Conservation (phyloP, 495 filamentous ascomycete genomes). For the Evansstolkia leycettana region DNA sequence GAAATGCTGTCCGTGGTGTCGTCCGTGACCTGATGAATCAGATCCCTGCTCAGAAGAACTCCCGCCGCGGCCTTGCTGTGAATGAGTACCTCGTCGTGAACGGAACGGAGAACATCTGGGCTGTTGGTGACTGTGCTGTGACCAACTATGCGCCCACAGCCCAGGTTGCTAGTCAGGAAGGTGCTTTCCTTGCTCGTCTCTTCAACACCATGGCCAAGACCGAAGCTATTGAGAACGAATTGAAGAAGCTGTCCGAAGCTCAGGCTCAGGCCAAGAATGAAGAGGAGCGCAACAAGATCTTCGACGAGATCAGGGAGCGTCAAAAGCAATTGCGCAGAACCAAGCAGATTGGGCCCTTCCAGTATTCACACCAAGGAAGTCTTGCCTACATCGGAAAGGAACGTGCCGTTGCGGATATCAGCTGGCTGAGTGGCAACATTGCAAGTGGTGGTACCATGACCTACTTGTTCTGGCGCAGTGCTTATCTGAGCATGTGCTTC, state of each 20-base stretch:
- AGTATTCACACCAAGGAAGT: conserved; percentile 94
- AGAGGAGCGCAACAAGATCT: conserved; percentile 40
- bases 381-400: conserved; percentile 98
- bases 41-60: conserved; percentile 90
- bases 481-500: conserved; percentile 99
- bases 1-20: conserved; percentile 82
- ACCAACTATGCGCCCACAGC: conserved; percentile 97
- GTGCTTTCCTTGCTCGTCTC: conserved; percentile 83
- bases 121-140: conserved; percentile 77
- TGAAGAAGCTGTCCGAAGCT: conserved; percentile 47
- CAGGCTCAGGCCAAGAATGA: conserved; percentile 51
- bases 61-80: conserved; percentile 84
- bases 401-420: conserved; percentile 93
- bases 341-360: conserved; percentile 91
- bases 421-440: conserved; percentile 94
- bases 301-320: conserved; percentile 65
- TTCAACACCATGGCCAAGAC: conserved; percentile 98
- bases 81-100: conserved; percentile 99
- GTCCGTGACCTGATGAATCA: conserved; percentile 83
- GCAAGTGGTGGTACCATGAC: conserved; percentile 72
- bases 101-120: conserved; percentile 93
- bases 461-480: conserved; percentile 91
- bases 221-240: conserved; percentile 60
- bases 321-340: conserved; percentile 78
- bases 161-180: conserved; percentile 93